Conservation (phyloP, 306 rosid genomes). For the Styphnolobium japonicum region DNA sequence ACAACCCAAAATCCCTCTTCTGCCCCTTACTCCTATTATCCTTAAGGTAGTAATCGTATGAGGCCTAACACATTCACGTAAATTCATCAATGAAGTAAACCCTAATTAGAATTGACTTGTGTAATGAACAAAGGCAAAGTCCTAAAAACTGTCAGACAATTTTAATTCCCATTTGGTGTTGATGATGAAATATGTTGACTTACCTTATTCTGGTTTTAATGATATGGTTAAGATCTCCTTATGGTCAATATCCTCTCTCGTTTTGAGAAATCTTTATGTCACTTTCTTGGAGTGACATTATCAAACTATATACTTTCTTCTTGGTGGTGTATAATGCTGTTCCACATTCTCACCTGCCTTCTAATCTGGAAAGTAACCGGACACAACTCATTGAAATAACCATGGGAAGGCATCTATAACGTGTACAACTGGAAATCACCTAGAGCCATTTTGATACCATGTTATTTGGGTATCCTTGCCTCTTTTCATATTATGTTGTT, state of each 20-base stretch:
- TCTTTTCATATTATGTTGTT: neutral
- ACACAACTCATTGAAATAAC: neutral
- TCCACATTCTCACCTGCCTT: neutral
- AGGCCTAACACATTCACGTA: too few relatives aligned
- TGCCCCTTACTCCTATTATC: too few relatives aligned
- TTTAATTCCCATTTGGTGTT: too few relatives aligned
- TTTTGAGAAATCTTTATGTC: neutral
- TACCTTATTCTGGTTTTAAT: neutral
- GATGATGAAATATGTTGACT: neutral
- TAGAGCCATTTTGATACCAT: neutral
- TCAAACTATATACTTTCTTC: neutral
- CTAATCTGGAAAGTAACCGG: neutral
- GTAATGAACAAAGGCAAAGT: too few relatives aligned
- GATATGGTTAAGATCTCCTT: neutral
- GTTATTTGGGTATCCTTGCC: neutral
- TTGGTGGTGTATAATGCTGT: neutral
- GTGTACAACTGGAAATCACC: neutral
- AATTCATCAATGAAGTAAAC: too few relatives aligned
- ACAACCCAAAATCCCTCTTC: too few relatives aligned
- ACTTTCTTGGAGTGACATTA: neutral
- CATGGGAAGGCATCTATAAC: neutral
- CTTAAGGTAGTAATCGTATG: too few relatives aligned
- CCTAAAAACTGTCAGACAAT: too few relatives aligned
- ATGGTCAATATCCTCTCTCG: neutral
- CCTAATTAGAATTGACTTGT: too few relatives aligned